Evolutionary conservation across 768 basidiomycete species (phyloP).

Genomic region (Mycena rosella): DNA sequence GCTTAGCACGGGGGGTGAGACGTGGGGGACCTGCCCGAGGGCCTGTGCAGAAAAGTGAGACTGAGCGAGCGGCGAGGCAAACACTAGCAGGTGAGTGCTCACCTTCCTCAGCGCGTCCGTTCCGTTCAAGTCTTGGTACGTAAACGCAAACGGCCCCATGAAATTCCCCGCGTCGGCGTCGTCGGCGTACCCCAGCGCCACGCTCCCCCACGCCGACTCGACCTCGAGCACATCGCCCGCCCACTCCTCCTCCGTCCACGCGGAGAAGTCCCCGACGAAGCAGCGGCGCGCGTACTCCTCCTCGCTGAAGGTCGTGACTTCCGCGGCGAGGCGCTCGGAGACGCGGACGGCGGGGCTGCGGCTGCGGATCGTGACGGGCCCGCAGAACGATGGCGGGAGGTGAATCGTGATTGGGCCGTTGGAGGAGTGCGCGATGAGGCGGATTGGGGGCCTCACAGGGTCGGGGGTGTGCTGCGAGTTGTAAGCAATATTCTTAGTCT

Average conservation of each 20-base stretch:
- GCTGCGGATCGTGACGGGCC: constrained; percentile 50
- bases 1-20: too few relatives aligned
- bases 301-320: constrained; percentile 51
- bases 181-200: constrained; percentile 49
- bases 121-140: too few relatives aligned
- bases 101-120: too few relatives aligned
- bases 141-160: too few relatives aligned
- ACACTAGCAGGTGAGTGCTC: too few relatives aligned
- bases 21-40: too few relatives aligned
- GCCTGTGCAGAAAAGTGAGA: too few relatives aligned
- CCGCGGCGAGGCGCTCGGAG: constrained; percentile 47
- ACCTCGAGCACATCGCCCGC: constrained; percentile 27
- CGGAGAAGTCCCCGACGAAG: constrained; percentile 56
- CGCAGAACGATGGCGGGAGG: constrained; percentile 57
- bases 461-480: background rate
- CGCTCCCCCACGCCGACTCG: constrained; percentile 50
- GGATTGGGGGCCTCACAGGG: constrained; percentile 42
- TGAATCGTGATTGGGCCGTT: constrained; percentile 50
- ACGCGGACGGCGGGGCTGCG: constrained; percentile 48
- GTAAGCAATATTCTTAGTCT: too few relatives aligned
- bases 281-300: constrained; percentile 48
- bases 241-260: constrained; percentile 40
- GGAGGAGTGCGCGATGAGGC: constrained; percentile 38
- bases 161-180: background rate
- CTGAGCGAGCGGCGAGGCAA: too few relatives aligned